Percentiles rank a stretch among this genome's conserved stretches.
These are phyloP conservation scores for Dactylella cylindrospora DNA, from an alignment of 2,329 filamentous ascomycete species.

Conservation along the genomic window DNA sequence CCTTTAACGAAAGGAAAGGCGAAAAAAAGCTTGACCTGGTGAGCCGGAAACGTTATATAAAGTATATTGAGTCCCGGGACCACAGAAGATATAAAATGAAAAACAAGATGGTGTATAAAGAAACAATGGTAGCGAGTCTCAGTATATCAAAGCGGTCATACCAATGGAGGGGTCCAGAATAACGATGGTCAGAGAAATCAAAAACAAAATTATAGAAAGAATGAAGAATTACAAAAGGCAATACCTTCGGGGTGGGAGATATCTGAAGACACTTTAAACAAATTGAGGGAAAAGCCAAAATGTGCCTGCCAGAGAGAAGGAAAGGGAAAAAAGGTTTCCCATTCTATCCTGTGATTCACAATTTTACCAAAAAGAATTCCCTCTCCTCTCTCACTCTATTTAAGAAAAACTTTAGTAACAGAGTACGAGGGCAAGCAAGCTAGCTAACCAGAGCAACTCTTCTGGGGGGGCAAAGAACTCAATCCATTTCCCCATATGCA, in stretches of 20 bases:
- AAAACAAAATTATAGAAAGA: too few relatives aligned
- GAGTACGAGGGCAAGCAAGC: too few relatives aligned
- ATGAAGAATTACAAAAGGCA: too few relatives aligned
- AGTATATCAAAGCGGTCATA: neutral
- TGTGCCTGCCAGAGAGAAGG: neutral
- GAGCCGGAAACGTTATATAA: constrained; percentile 8
- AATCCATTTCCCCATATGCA: too few relatives aligned
- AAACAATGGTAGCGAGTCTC: neutral
- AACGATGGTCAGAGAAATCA: too few relatives aligned
- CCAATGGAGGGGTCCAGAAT: neutral
- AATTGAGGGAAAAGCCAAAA: neutral
- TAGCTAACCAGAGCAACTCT: too few relatives aligned
- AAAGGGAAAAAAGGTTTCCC: neutral
- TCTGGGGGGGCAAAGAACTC: too few relatives aligned
- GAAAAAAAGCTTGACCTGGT: neutral
- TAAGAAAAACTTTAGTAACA: neutral
- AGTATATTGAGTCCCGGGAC: too few relatives aligned
- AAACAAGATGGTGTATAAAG: neutral
- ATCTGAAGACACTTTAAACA: constrained; percentile 16
- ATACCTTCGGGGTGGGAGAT: too few relatives aligned
- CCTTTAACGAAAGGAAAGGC: constrained; percentile 6
- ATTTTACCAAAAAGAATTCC: neutral
- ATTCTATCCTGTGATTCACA: constrained; percentile 19
- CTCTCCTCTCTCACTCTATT: neutral
- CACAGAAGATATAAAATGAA: constrained; percentile 8